A percentile compares a stretch with the other conserved stretches of the same genome.
These are phyloP conservation scores for Stereum hirsutum DNA, from an alignment of 1,284 basidiomycete species.

Conservation along the genomic window DNA sequence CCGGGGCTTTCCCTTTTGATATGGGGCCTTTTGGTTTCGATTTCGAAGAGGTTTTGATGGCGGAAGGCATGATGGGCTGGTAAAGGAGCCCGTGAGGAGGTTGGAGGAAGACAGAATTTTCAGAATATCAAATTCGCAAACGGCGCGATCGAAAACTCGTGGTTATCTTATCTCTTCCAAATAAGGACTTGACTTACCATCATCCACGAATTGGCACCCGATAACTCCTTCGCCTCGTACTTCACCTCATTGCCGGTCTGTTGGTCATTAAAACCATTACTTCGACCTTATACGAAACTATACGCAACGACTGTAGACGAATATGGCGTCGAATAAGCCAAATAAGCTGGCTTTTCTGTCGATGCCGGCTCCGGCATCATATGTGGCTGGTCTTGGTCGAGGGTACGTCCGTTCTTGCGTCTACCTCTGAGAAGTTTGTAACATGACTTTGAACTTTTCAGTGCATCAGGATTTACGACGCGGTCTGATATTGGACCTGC, in stretches of 20 bases:
- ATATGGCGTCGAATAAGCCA: conserved; percentile 44
- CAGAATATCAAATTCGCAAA: too few relatives aligned
- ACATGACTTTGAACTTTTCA: conserved; percentile 20
- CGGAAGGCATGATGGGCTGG: background rate
- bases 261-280: too few relatives aligned
- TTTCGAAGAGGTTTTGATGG: background rate
- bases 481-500: conserved; percentile 99
- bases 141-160: too few relatives aligned
- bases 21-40: background rate
- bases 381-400: conserved; percentile 94
- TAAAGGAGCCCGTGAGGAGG: too few relatives aligned
- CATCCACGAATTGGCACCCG: too few relatives aligned
- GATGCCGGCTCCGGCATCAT: conserved; percentile 86
- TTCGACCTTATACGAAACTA: too few relatives aligned
- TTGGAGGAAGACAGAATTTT: too few relatives aligned
- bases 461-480: conserved; percentile 96
- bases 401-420: conserved; percentile 43
- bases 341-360: conserved; percentile 79
- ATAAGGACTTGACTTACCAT: too few relatives aligned
- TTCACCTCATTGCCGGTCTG: too few relatives aligned
- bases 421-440: conserved; percentile 7
- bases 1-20: background rate
- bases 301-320: too few relatives aligned
- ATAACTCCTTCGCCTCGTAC: too few relatives aligned
- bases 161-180: too few relatives aligned